Base-by-base conservation (phyloP, 139 green algal species). In the Trebouxia sp. region DNA sequence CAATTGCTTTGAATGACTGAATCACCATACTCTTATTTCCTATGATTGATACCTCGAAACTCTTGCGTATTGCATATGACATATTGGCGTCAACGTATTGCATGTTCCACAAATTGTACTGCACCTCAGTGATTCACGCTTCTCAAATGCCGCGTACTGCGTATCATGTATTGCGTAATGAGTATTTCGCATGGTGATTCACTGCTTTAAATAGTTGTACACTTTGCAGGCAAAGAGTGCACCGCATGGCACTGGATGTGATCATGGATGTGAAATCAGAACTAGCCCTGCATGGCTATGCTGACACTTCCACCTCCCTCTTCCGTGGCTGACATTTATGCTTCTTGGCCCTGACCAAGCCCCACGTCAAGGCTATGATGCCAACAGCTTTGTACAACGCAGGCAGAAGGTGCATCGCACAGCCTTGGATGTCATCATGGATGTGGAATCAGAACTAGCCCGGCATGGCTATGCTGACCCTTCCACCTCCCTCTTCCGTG, bases 301-400 rank as follows among this genome's bases (percentile, higher is more conserved):
- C 69, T 30, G 77, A 82, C 56, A 38, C 39, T 39, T 43, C n/a
- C 41, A 41, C n/a, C 39, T 58, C 48, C 26, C 56, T 82, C 39
- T 82, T 82, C 77, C 39, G 77, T 3, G 38, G 56, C 39, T 82
- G 77, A 56, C 41, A 56, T 20, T 26, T 82, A 24, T 82, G 77
- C 56, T 47, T 82, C 39, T 14, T 82, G 39, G 39, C n/a, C 41
- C 77, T 65, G 55, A 39, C 39, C 17, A 43, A n/a, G n/a, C n/a
- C n/a, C n/a, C n/a, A n/a, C n/a, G n/a, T n/a, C n/a, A n/a, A n/a
- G n/a, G n/a, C n/a, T n/a, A n/a, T n/a, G n/a, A n/a, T n/a, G n/a
- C n/a, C 9, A 37, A 17, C 11, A 51, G 8, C 9, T 20, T 75
- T 17, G 47, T 45, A 22, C 12, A 14, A 76, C 50, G 30, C 66